phyloP scores from a whole-genome alignment of 73 alveolate genomes.

The Tetrahymena malaccensis region DNA sequence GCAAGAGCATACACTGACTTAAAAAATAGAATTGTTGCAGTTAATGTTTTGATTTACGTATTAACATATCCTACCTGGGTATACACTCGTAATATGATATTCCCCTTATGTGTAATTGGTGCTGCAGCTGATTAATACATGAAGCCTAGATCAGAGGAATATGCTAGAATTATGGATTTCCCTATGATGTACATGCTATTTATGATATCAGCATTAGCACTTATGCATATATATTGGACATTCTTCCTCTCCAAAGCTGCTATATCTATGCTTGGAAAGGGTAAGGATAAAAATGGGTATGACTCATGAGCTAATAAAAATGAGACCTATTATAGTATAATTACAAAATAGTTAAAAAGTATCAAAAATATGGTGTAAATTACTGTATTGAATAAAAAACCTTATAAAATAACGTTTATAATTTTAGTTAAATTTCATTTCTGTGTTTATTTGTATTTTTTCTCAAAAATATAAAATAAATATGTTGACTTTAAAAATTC shows the following conservation, averaged over 20 bases:
- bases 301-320: constrained; percentile 15
- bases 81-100: constrained; percentile 10
- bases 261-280: constrained; percentile 22
- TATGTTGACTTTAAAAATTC: too few relatives aligned
- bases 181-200: not conserved
- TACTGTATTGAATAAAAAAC: not conserved
- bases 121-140: constrained; percentile 1
- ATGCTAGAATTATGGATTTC: not conserved
- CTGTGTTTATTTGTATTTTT: not conserved
- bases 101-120: not conserved
- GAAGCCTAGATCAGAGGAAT: not conserved
- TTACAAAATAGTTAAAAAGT: not conserved
- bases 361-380: too few relatives aligned
- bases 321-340: not conserved
- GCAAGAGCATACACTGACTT: constrained; percentile 24
- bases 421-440: not conserved
- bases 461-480: not conserved
- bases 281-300: constrained; percentile 23
- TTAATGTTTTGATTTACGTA: not conserved
- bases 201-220: not conserved
- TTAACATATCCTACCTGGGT: constrained; percentile 16
- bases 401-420: too few relatives aligned
- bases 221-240: constrained; percentile 42
- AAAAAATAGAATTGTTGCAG: not conserved
- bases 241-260: constrained; percentile 30